Conservation (phyloP, 2,329 filamentous ascomycete genomes). For the Calonectria pauciramosa region DNA sequence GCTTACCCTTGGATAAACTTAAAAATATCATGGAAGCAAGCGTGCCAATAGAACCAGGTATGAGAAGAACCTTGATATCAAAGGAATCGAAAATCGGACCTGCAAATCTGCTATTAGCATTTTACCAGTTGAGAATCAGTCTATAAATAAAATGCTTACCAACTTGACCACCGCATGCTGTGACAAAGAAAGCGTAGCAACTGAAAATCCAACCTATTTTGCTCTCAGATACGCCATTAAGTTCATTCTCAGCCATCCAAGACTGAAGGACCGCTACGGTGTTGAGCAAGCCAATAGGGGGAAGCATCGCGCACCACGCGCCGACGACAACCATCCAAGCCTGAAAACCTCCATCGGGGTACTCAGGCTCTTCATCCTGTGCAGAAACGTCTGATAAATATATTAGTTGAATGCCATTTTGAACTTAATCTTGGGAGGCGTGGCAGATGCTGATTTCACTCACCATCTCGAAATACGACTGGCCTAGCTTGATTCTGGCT, state of each 20-base stretch:
- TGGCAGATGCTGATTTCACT: not conserved
- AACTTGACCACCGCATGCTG: constrained; percentile 22
- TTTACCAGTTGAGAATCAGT: rapidly evolving
- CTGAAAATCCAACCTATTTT: constrained; percentile 28
- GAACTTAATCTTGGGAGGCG: not conserved
- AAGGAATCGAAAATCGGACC: constrained; percentile 77
- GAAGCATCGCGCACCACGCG: constrained; percentile 75
- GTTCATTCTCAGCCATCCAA: constrained; percentile 60
- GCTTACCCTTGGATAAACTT: constrained; percentile 66
- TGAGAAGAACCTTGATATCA: constrained; percentile 71
- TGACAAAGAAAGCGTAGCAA: constrained; percentile 30
- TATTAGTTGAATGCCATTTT: not conserved
- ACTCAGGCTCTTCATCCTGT: not conserved
- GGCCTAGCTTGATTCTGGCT: too few species aligned
- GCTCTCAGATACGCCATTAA: not conserved
- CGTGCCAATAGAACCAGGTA: constrained; percentile 69
- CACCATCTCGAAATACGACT: not conserved
- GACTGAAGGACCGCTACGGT: constrained; percentile 76
- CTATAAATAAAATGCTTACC: not conserved
- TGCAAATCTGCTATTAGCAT: not conserved
- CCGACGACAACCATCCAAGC: constrained; percentile 81
- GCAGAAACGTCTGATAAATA: not conserved
- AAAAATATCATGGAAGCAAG: constrained; percentile 70
- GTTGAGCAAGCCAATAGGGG: constrained; percentile 76
- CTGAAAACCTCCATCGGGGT: constrained; percentile 40